Conservation (phyloP, 1,139 yeast species). For the Geotrichum reessii region DNA sequence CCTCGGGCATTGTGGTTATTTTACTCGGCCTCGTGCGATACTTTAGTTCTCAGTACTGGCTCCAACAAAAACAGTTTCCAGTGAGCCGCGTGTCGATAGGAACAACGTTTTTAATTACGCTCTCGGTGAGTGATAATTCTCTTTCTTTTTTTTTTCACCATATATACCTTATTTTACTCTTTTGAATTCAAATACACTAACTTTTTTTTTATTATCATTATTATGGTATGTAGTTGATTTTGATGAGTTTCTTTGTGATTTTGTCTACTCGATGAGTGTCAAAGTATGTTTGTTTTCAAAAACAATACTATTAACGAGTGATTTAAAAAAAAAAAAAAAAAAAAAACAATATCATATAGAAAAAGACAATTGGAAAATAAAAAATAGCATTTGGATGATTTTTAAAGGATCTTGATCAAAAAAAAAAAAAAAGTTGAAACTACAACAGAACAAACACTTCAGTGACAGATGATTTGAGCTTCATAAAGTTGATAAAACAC, state of each 20-base stretch:
- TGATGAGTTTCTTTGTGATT: conserved; percentile 12
- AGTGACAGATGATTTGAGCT: too few relatives aligned
- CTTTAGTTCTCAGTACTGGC: conserved; percentile 42
- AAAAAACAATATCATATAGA: too few relatives aligned
- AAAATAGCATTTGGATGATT: too few relatives aligned
- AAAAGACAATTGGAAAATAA: too few relatives aligned
- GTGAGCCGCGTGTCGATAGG: conserved; percentile 41
- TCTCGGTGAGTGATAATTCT: conserved; percentile 30
- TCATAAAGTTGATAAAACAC: too few relatives aligned
- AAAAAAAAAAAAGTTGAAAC: too few relatives aligned
- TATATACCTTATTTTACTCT: too few relatives aligned
- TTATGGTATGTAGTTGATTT: conserved; percentile 12
- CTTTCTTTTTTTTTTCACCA: not conserved
- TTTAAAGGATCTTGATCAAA: too few relatives aligned
- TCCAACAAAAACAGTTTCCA: conserved; percentile 47
- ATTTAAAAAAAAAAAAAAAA: too few relatives aligned
- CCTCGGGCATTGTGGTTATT: conserved; percentile 40
- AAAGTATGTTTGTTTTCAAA: not conserved
- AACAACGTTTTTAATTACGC: conserved; percentile 36
- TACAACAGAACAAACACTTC: too few relatives aligned
- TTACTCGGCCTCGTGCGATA: conserved; percentile 42
- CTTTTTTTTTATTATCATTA: not conserved
- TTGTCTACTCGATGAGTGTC: not conserved
- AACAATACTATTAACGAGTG: too few relatives aligned
- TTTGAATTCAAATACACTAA: not conserved